Conservation (phyloP, 2,329 filamentous ascomycete species). For the Fusarium sp. region DNA sequence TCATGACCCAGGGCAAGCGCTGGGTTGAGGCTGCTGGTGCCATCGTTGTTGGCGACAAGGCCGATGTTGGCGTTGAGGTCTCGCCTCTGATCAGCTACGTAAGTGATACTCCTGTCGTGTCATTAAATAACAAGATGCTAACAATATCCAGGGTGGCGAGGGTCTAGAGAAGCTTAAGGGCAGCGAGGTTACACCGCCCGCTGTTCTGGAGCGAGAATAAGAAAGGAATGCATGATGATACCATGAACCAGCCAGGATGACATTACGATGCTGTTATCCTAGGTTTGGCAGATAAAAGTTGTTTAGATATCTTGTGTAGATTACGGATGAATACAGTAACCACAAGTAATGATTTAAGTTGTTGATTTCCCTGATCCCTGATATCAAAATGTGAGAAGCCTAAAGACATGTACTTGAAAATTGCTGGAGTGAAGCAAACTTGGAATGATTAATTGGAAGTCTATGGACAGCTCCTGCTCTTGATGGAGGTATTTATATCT, state of each 20-base stretch:
- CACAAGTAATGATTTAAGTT: slow-evolving; percentile 28
- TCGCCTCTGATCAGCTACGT: slow-evolving; percentile 96
- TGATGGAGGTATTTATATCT: slow-evolving; percentile 39
- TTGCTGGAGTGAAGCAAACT: slow-evolving; percentile 2
- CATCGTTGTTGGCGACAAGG: slow-evolving; percentile 74
- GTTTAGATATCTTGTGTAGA: slow-evolving; percentile 10
- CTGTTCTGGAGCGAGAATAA: slow-evolving; percentile 63
- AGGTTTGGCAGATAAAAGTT: slow-evolving; percentile 19
- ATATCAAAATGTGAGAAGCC: not conserved
- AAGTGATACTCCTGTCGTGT: slow-evolving; percentile 60
- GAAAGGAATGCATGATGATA: slow-evolving; percentile 26
- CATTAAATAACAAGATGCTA: slow-evolving; percentile 10
- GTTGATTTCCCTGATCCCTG: not conserved
- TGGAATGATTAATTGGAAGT: slow-evolving; percentile 32
- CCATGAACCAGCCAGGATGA: slow-evolving; percentile 25
- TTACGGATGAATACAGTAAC: slow-evolving; percentile 1
- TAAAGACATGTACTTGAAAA: not conserved
- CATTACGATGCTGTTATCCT: slow-evolving; percentile 36
- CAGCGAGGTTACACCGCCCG: slow-evolving; percentile 65
- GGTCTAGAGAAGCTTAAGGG: slow-evolving; percentile 69
- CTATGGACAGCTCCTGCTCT: slow-evolving; percentile 32
- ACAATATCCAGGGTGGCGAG: slow-evolving; percentile 67
- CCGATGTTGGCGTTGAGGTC: slow-evolving; percentile 83
- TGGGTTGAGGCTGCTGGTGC: slow-evolving; percentile 88
- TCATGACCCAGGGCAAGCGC: slow-evolving; percentile 88